phyloP scores from a whole-genome alignment of 768 basidiomycete species.

The Krasilnikovozyma curviuscula region DNA sequence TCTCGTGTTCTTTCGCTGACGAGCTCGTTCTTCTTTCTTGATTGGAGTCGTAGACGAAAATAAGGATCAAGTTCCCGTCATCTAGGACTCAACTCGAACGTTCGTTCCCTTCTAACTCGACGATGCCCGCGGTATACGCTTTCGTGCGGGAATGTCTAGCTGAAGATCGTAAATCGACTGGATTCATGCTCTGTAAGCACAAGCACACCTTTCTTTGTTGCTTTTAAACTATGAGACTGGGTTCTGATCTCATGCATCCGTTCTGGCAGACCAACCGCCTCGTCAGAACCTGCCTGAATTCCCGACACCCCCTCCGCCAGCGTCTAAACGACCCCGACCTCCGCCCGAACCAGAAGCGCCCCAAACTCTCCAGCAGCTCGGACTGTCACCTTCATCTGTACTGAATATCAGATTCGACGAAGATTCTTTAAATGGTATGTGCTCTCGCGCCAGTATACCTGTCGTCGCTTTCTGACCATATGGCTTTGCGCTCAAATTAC shows the following conservation, averaged over 20 bases:
- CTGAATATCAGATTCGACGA: conserved; percentile 5
- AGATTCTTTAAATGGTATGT: background rate
- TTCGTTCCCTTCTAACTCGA: background rate
- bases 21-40: no score
- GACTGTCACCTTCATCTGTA: conserved; percentile 3
- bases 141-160: conserved; percentile 4
- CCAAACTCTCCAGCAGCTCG: conserved; percentile 1
- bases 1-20: background rate
- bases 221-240: background rate
- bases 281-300: background rate
- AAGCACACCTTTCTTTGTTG: background rate
- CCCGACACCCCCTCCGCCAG: background rate
- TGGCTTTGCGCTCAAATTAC: background rate
- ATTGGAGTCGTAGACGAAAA: conserved; percentile 10
- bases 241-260: background rate
- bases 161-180: background rate
- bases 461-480: background rate
- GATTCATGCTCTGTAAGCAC: conserved; percentile 7
- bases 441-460: background rate
- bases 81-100: conserved; percentile 7
- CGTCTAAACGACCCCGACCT: background rate
- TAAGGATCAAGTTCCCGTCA: conserved; percentile 10
- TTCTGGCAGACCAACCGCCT: background rate
- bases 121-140: conserved; percentile 1
- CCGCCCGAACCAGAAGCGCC: background rate